phyloP scores from a whole-genome alignment of 495 filamentous ascomycete species.

The Neurospora sp. region DNA sequence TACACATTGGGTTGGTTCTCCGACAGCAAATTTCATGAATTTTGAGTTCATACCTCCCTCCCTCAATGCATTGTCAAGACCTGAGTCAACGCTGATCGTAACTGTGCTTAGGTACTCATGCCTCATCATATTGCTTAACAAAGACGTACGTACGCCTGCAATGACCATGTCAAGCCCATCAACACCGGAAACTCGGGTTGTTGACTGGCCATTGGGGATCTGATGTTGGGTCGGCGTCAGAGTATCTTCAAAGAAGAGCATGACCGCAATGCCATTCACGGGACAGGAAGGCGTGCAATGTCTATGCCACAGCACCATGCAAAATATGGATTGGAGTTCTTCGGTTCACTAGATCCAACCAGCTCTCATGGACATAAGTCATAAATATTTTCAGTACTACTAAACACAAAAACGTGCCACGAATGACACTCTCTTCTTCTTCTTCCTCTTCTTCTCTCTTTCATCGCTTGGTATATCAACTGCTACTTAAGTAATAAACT shows the following conservation, averaged over 20 bases:
- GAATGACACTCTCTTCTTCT: background rate
- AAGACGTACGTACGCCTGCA: background rate
- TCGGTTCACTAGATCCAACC: background rate
- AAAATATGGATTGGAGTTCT: background rate
- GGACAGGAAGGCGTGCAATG: background rate
- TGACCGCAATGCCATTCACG: background rate
- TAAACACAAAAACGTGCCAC: background rate
- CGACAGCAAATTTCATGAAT: background rate
- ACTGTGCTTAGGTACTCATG: too few relatives aligned
- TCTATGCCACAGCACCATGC: background rate
- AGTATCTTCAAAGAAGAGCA: background rate
- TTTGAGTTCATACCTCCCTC: background rate
- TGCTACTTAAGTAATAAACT: background rate
- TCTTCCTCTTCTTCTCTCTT: background rate
- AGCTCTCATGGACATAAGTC: background rate
- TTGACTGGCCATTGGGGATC: background rate
- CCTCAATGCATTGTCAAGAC: background rate
- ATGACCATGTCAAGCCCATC: background rate
- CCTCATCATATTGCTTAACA: background rate
- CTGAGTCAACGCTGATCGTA: background rate
- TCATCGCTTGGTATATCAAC: background rate
- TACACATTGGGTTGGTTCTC: background rate
- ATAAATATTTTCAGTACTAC: background rate
- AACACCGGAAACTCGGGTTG: background rate
- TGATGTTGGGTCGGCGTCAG: background rate